Base-by-base conservation (phyloP, 164 flowering plant genomes). In the Berberis thunbergii region DNA sequence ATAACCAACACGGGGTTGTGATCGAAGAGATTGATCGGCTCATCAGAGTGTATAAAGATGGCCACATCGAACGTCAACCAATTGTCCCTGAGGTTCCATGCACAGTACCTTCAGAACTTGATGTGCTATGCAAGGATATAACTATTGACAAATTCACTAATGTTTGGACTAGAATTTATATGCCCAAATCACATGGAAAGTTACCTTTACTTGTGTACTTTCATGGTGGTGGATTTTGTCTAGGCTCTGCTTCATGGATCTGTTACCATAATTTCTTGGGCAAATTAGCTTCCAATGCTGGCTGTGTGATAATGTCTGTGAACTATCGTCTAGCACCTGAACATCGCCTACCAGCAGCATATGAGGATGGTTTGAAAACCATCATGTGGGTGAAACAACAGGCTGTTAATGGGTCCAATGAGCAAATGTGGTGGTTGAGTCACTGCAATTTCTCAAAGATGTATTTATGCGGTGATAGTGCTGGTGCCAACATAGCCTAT, bases 141-240 rank as follows among this genome's bases (percentile, higher is more conserved):
- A 59, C 64, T 50, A 74, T 87, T 1, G 81, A 85, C 72, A 71
- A 69, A 67, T 62, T 67, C 52, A 78, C 68, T 11, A 69, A 69
- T 42, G 44, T 77, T 12, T 79, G 82, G 84, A 79, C 79, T 7
- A 74, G 86, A 26, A 58, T 84, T 41, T 82, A 82, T 66, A 72
- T 78, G 43, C 86, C 88, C 3, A 70, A 46, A 55, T 43, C 63
- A 57, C 70, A 63, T 57, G 62, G 63, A 39, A 69, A 70, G 67
- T 73, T 74, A 8, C 82, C 85, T 4, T 52, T 80, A 41, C 61
- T 84, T 9, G 68, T 84, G 59, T 84, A 84, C 74, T 82, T 82
- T 61, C 89, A 84, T 62, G 89, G 89, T 2, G 86, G 89, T 13
- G 89, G 86, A 3, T 82, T 84, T 63, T 84, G 86, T 45, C 78